Percentiles rank a stretch among this genome's conserved stretches.
Conservation (phyloP, 2,329 filamentous ascomycete genomes). For the Sporothrix protearum region DNA sequence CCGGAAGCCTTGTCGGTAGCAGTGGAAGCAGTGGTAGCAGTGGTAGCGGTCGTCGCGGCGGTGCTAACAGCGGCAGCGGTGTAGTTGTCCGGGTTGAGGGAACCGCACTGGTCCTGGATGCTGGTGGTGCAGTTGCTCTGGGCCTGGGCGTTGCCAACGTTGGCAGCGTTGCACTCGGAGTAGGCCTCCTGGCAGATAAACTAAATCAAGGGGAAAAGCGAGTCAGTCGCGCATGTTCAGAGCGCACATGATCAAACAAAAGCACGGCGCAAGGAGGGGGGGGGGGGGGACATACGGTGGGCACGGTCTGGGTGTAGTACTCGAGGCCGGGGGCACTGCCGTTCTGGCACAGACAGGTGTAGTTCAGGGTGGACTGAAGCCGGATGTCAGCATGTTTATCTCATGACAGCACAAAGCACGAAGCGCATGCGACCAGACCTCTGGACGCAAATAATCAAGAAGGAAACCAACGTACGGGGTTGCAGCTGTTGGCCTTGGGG, state of each 20-base stretch:
- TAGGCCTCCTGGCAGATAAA: constrained; percentile 53
- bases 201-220: constrained; percentile 29
- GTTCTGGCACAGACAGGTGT: constrained; percentile 50
- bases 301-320: constrained; percentile 52
- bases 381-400: not conserved
- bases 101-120: constrained; percentile 49
- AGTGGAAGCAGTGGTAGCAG: constrained; percentile 31
- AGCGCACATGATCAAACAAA: not conserved
- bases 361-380: constrained; percentile 43
- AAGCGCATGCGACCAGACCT: not conserved
- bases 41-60: constrained; percentile 31
- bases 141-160: constrained; percentile 41
- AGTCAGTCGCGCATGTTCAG: not conserved
- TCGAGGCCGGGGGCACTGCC: constrained; percentile 49
- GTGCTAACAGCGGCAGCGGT: constrained; percentile 22
- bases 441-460: not conserved
- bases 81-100: constrained; percentile 39
- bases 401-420: not conserved
- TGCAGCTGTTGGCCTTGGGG: constrained; percentile 44
- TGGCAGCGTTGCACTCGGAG: constrained; percentile 45
- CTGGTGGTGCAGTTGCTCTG: constrained; percentile 49
- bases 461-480: constrained; percentile 40
- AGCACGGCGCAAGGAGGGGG: not conserved
- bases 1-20: constrained; percentile 14
- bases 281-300: constrained; percentile 36